Evolutionary conservation across 1,139 yeast species (phyloP), one percentile per base, ranked within the genome.

Genomic region (Kodamaea sp.): DNA sequence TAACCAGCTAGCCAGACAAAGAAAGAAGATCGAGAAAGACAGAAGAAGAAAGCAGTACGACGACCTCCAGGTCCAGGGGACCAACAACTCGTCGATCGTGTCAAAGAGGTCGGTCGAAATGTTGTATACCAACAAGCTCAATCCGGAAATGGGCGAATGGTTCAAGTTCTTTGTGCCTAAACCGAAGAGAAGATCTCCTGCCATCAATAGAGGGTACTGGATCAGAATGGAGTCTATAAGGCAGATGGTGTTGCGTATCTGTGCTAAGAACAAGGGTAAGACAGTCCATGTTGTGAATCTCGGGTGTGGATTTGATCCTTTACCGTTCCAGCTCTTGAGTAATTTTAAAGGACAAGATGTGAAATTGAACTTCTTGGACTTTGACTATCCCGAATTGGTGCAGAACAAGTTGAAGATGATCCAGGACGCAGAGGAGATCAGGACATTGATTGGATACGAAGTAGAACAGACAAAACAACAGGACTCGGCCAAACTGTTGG

Each of bases 171-270:
- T 86, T 59, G 95, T 86, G 1, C 76, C 77, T 16, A 80, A 76
- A 39, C 79, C 79, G 5, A 77, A 78, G 44, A 66, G 92, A 52
- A 63, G 95, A 39, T 80, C 92, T 0, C 95, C 95, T 0, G 83
- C 86, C 9, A 84, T 86, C 27, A 86, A 86, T 48, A 60, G 95
- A 47, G 95, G 95, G 0, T 86, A 86, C 55, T 86, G 94, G 90
- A 69, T 84, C 15, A 66, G 95, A 39, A 80, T 86, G 80, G 81
- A 81, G 49, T 78, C 88, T 6, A 80, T 86, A 37, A 70, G 78
- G 43, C 63, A 61, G 32, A 63, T 78, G 34, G 68, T 83, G 11
- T 53, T 68, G 25, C 61, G 69, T 26, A 76, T 82, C 13, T 60
- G 76, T 3, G 37, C 39, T 2, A 31, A 40, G 8, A 48, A 54